A percentile compares a stretch with the other conserved stretches of the same genome.
Conservation (phyloP, 1,284 basidiomycete genomes). For the Ceratorhiza oryzae-sativae region DNA sequence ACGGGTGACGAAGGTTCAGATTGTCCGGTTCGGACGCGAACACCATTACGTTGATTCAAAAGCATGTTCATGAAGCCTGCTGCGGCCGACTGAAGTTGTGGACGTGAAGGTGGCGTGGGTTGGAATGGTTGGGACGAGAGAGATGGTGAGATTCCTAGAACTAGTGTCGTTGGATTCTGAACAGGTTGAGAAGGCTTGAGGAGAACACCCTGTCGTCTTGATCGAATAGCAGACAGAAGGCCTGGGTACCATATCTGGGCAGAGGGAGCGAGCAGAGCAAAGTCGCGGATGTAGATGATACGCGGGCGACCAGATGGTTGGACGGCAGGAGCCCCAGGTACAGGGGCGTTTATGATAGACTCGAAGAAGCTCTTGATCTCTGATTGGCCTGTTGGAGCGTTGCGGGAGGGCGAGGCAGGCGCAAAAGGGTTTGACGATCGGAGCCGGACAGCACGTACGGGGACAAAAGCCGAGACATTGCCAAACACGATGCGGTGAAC, state of each 20-base stretch:
- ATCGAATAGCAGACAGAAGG: conserved; percentile 75
- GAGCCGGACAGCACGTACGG: conserved; percentile 32
- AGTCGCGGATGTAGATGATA: conserved; percentile 85
- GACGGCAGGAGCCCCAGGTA: conserved; percentile 8
- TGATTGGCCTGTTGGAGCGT: background rate
- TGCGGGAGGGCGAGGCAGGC: conserved; percentile 3
- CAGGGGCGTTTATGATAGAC: conserved; percentile 66
- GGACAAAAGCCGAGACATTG: conserved; percentile 37
- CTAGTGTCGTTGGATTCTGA: conserved; percentile 73
- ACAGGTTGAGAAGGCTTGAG: conserved; percentile 59
- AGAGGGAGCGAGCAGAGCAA: conserved; percentile 72
- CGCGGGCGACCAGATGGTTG: conserved; percentile 59
- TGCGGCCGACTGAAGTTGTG: background rate
- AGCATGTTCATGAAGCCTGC: conserved; percentile 52
- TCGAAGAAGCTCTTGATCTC: conserved; percentile 69
- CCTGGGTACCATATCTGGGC: conserved; percentile 81
- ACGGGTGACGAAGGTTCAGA: conserved; percentile 49
- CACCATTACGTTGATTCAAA: conserved; percentile 42
- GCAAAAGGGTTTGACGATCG: conserved; percentile 36
- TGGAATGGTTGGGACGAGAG: conserved; percentile 42
- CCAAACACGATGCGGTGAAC: conserved; percentile 23
- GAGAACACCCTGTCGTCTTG: conserved; percentile 69
- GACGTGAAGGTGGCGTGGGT: conserved; percentile 45
- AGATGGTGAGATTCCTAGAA: conserved; percentile 73
- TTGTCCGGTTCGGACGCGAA: conserved; percentile 59